phyloP scores from a whole-genome alignment of 306 rosid genomes.

The Acacia acuminata region DNA sequence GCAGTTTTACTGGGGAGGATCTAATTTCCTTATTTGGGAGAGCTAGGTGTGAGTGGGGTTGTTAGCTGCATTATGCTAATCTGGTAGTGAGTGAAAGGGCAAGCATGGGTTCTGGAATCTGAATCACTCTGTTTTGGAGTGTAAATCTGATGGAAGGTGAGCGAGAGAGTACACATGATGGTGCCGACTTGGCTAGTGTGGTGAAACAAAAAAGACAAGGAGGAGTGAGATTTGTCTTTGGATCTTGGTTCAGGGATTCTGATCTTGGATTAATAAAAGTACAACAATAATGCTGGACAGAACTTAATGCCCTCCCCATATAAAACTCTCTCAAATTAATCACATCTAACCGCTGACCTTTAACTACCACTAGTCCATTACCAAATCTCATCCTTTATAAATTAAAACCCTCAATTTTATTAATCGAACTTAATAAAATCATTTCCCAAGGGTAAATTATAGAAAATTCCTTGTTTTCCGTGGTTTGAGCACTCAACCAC shows the following conservation, averaged over 20 bases:
- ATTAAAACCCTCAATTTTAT: not conserved
- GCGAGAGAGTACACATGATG: constrained; percentile 10
- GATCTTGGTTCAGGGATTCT: not conserved
- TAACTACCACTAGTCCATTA: not conserved
- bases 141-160: not conserved
- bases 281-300: constrained; percentile 20
- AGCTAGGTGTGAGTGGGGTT: not conserved
- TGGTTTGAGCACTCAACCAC: not conserved
- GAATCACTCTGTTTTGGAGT: not conserved
- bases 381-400: not conserved
- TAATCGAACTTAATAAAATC: not conserved
- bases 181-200: constrained; percentile 8
- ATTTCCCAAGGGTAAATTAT: too few species aligned
- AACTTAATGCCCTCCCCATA: constrained; percentile 24
- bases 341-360: constrained; percentile 10
- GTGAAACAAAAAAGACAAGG: constrained; percentile 27
- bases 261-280: constrained; percentile 6
- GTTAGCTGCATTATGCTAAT: not conserved
- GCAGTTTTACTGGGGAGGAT: constrained; percentile 17
- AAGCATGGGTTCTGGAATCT: not conserved
- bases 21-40: not conserved
- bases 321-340: not conserved
- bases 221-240: constrained; percentile 28
- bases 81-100: not conserved
- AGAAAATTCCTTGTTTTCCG: not conserved